Evolutionary conservation across 768 basidiomycete species (phyloP).

Genomic region (Pleurotus citrinopileatus): DNA sequence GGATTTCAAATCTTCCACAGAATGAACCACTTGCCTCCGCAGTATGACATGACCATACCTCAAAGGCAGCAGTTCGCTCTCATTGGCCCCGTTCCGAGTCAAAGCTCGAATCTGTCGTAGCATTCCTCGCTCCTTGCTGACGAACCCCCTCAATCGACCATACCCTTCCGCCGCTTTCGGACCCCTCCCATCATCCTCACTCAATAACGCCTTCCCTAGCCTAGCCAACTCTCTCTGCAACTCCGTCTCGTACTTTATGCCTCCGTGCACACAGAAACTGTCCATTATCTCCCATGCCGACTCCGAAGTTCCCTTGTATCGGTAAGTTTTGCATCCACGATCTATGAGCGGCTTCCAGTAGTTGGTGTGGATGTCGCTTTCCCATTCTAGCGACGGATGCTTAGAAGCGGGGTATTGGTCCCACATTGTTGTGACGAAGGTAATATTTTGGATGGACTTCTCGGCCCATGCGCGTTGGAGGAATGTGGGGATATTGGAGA

Average conservation of each 20-base stretch:
- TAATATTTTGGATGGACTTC: not conserved
- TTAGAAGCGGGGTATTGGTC: not conserved
- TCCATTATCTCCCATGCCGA: conserved; percentile 4
- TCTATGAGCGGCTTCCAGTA: conserved; percentile 9
- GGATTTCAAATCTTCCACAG: not conserved
- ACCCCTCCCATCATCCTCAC: not conserved
- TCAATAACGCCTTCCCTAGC: not conserved
- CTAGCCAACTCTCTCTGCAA: conserved; percentile 5
- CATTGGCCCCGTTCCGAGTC: not conserved
- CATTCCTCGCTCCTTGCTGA: conserved; percentile 3
- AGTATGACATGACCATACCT: not conserved
- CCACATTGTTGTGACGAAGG: conserved; percentile 7
- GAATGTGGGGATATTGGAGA: not conserved
- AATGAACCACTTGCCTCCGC: not conserved
- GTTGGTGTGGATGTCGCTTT: conserved; percentile 2
- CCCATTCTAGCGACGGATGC: conserved; percentile 4
- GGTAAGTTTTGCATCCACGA: not conserved
- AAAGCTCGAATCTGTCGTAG: conserved; percentile 2
- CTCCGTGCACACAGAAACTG: not conserved
- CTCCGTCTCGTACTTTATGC: not conserved
- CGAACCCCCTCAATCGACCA: conserved; percentile 1
- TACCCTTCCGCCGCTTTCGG: not conserved
- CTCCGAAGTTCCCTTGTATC: not conserved
- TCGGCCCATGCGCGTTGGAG: conserved; percentile 1
- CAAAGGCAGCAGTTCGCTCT: conserved; percentile 1